phyloP scores from a whole-genome alignment of 352 stramenopile genomes.

The Globisporangium paddicum region DNA sequence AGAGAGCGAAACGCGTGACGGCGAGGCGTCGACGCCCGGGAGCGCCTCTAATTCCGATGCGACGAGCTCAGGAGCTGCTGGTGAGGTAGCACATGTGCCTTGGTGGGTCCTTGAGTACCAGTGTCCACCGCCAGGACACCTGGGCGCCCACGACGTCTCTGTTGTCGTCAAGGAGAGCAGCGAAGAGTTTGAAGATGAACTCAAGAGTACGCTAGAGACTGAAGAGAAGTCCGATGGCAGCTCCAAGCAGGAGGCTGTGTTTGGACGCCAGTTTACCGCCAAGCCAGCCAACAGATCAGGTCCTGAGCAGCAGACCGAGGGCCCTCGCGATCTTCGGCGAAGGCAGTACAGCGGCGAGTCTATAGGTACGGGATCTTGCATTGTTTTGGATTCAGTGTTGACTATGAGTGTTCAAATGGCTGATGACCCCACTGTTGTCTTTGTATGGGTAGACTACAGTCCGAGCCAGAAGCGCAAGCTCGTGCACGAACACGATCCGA shows the following conservation, averaged over 20 bases:
- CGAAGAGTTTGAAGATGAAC: slow-evolving; percentile 4
- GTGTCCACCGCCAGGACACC: slow-evolving; percentile 44
- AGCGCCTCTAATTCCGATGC: background rate
- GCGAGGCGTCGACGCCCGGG: background rate
- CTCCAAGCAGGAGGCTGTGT: background rate
- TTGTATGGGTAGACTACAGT: slow-evolving; percentile 45
- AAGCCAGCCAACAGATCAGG: background rate
- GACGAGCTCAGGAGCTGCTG: background rate
- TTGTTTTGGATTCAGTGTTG: too few relatives aligned
- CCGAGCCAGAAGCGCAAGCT: slow-evolving; percentile 75
- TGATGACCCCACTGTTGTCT: too few relatives aligned
- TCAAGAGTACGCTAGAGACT: background rate
- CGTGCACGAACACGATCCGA: slow-evolving; percentile 32
- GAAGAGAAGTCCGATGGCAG: background rate
- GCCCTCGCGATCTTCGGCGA: slow-evolving; percentile 1
- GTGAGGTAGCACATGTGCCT: slow-evolving; percentile 17
- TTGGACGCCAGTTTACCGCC: background rate
- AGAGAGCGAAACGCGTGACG: slow-evolving; percentile 5
- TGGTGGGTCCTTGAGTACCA: slow-evolving; percentile 63
- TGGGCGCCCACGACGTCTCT: slow-evolving; percentile 41
- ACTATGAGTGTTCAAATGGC: too few relatives aligned
- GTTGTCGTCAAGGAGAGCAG: slow-evolving; percentile 18
- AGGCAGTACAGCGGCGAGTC: slow-evolving; percentile 5
- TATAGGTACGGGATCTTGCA: slow-evolving; percentile 10
- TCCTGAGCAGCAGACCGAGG: background rate